phyloP scores from a whole-genome alignment of 1,284 basidiomycete genomes.

The Irpex sp. region DNA sequence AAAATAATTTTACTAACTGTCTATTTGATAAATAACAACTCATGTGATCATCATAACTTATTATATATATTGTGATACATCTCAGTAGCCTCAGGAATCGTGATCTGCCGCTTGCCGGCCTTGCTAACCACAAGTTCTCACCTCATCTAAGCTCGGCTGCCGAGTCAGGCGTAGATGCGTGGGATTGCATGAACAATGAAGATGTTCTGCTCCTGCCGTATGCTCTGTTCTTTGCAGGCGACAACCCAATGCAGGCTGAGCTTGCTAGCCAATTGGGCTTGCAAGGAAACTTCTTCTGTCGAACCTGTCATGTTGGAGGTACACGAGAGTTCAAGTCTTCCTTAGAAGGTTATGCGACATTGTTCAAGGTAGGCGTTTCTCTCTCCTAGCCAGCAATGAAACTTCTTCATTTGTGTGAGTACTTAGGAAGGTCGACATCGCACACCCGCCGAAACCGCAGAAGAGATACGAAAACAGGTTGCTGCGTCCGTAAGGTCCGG shows the following conservation, averaged over 20 bases:
- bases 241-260: constrained; percentile 36
- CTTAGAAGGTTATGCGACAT: constrained; percentile 16
- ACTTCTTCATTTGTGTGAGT: background rate
- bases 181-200: constrained; percentile 18
- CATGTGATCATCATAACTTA: no score
- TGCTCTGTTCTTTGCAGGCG: constrained; percentile 22
- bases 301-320: constrained; percentile 27
- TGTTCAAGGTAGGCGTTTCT: constrained; percentile 18
- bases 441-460: background rate
- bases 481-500: background rate
- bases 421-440: constrained; percentile 11
- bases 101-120: no score
- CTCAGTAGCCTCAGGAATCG: no score
- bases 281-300: constrained; percentile 27
- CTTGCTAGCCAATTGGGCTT: constrained; percentile 28
- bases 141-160: background rate
- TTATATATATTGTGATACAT: no score
- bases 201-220: constrained; percentile 25
- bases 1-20: no score
- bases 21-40: no score
- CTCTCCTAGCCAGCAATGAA: background rate
- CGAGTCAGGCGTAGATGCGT: constrained; percentile 15
- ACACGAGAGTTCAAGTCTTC: constrained; percentile 20
- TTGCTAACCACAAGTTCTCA: no score
- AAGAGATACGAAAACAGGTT: constrained; percentile 14